These are phyloP conservation scores for Cyathus striatus DNA, from an alignment of 768 basidiomycete species.

Conservation along the genomic window DNA sequence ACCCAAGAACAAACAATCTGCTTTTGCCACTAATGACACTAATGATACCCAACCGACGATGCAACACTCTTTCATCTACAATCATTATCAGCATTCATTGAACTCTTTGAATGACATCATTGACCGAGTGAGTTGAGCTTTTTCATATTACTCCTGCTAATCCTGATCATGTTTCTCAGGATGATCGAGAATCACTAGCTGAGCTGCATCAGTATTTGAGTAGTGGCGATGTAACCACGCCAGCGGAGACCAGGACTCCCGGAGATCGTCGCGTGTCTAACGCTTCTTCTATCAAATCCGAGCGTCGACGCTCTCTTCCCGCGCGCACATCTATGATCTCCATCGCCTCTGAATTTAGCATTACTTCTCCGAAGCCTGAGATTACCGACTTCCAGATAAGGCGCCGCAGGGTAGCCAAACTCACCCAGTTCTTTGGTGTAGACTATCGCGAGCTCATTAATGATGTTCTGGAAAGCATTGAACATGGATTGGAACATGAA, in stretches of 20 bases:
- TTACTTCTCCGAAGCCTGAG: conserved; percentile 36
- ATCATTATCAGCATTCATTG: conserved; percentile 76
- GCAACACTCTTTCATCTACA: conserved; percentile 50
- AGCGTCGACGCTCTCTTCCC: conserved; percentile 70
- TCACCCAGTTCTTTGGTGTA: conserved; percentile 85
- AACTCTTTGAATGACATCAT: conserved; percentile 79
- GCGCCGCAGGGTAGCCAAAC: conserved; percentile 72
- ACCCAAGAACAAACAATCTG: conserved; percentile 16
- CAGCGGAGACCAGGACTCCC: conserved; percentile 17
- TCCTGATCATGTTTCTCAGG: conserved; percentile 36
- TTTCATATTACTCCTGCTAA: conserved; percentile 3
- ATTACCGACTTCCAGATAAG: conserved; percentile 62
- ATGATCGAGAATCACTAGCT: conserved; percentile 69
- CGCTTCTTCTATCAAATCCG: conserved; percentile 43
- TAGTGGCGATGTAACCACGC: conserved; percentile 15
- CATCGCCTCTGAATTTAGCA: conserved; percentile 45
- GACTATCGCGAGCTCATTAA: conserved; percentile 74
- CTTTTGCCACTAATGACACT: conserved; percentile 4
- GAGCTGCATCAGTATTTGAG: conserved; percentile 71
- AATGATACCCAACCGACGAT: conserved; percentile 9
- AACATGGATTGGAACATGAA: conserved; percentile 69
- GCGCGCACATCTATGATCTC: conserved; percentile 57
- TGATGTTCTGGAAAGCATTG: conserved; percentile 79
- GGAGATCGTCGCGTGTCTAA: conserved; percentile 25
- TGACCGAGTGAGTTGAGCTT: conserved; percentile 54